Conservation (phyloP, 2,329 filamentous ascomycete genomes). For the Chalara sp. region DNA sequence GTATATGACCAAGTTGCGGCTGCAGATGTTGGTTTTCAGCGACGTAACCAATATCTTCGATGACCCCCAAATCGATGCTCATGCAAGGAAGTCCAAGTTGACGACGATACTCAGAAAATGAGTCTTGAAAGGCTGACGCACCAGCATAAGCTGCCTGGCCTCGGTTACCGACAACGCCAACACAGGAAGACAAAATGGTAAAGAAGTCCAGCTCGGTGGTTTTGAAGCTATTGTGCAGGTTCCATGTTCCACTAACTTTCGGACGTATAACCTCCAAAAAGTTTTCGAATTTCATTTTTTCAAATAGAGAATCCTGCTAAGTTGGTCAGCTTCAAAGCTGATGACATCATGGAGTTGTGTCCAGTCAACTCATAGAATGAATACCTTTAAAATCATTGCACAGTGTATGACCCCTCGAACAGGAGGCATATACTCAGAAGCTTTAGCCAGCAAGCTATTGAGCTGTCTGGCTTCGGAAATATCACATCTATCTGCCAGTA, state of each 20-base stretch:
- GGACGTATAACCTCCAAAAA: slow-evolving; percentile 28
- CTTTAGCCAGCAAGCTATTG: slow-evolving; percentile 8
- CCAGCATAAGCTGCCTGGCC: slow-evolving; percentile 25
- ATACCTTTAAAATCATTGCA: slow-evolving; percentile 20
- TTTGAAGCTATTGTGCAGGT: slow-evolving; percentile 15
- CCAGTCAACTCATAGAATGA: slow-evolving; percentile 1
- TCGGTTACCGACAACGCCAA: slow-evolving; percentile 20
- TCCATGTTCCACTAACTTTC: slow-evolving; percentile 27
- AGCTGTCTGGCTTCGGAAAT: slow-evolving; percentile 11
- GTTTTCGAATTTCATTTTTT: slow-evolving; percentile 26
- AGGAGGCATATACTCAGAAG: slow-evolving; percentile 9
- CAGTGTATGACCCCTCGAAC: slow-evolving; percentile 20
- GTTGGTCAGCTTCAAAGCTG: neutral
- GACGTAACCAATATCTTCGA: slow-evolving; percentile 22
- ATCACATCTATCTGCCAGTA: slow-evolving; percentile 15
- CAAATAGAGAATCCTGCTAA: slow-evolving; percentile 16
- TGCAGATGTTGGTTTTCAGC: slow-evolving; percentile 20
- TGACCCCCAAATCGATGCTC: slow-evolving; percentile 15
- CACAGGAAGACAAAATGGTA: slow-evolving; percentile 14
- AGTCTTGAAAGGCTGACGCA: slow-evolving; percentile 27
- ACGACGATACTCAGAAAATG: slow-evolving; percentile 16
- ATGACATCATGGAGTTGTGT: neutral
- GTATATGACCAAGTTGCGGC: neutral
- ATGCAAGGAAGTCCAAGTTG: slow-evolving; percentile 14
- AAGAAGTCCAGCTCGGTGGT: slow-evolving; percentile 28